Conservation (phyloP, 768 basidiomycete genomes). For the Lactarius akahatsu region DNA sequence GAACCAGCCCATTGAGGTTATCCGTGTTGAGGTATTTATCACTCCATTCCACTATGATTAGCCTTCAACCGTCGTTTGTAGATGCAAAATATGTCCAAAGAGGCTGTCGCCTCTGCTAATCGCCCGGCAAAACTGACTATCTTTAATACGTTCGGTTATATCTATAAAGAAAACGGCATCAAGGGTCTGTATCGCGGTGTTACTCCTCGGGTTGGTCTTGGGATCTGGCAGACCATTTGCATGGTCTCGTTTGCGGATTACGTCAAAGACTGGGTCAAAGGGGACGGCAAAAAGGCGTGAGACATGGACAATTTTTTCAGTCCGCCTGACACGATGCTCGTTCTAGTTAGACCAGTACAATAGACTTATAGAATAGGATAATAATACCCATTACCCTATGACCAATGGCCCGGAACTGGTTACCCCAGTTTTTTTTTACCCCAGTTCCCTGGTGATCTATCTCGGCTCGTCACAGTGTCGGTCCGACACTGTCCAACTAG, state of each 20-base stretch:
- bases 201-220: conserved; percentile 92
- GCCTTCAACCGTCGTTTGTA: conserved; percentile 34
- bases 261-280: conserved; percentile 81
- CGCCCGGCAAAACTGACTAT: conserved; percentile 93
- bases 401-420: neutral
- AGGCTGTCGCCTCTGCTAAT: conserved; percentile 56
- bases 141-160: conserved; percentile 85
- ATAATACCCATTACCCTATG: conserved; percentile 16
- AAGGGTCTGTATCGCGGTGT: conserved; percentile 98
- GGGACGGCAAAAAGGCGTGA: conserved; percentile 10
- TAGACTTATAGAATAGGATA: conserved; percentile 18
- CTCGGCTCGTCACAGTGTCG: neutral
- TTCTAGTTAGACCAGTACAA: conserved; percentile 5
- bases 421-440: neutral
- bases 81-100: conserved; percentile 99
- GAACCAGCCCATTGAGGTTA: conserved; percentile 99
- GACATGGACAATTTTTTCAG: neutral
- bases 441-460: neutral
- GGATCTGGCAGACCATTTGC: conserved; percentile 97
- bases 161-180: conserved; percentile 95
- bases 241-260: conserved; percentile 99
- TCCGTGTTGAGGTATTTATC: conserved; percentile 84
- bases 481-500: neutral
- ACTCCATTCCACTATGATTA: neutral
- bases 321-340: neutral